Evolutionary conservation across 306 rosid genomes (phyloP).

Genomic region (Pterocarpus santalinus): DNA sequence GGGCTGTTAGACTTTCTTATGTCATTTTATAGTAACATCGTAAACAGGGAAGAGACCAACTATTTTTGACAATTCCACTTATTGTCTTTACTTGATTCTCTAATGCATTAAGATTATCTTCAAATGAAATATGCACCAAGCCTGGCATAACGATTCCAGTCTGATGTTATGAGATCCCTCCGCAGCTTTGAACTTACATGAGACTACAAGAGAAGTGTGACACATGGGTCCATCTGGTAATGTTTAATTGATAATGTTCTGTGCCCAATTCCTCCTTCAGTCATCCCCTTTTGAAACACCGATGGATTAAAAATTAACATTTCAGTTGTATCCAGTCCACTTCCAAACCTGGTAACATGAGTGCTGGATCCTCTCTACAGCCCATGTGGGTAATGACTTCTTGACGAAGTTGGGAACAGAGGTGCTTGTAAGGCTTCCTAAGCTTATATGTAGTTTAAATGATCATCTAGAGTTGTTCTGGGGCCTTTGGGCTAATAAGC

Average conservation of each 20-base stretch:
- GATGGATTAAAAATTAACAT: too few relatives aligned
- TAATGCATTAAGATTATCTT: not conserved
- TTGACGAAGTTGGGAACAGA: slow-evolving; percentile 1
- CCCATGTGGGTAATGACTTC: not conserved
- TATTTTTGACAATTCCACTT: not conserved
- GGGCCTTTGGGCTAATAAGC: not conserved
- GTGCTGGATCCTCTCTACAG: too few relatives aligned
- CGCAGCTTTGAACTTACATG: too few relatives aligned
- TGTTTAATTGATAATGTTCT: not conserved
- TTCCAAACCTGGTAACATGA: not conserved
- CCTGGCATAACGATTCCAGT: too few relatives aligned
- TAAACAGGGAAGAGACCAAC: not conserved
- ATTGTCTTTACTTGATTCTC: not conserved
- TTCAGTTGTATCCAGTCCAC: not conserved
- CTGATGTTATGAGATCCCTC: too few relatives aligned
- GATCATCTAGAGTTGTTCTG: not conserved
- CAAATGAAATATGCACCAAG: too few relatives aligned
- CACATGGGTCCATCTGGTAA: too few relatives aligned
- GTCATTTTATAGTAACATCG: too few relatives aligned
- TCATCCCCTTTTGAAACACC: not conserved
- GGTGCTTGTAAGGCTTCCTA: not conserved
- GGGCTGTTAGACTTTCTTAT: not conserved
- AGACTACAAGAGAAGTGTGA: too few relatives aligned
- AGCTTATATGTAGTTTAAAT: not conserved
- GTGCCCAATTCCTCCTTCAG: not conserved